Conservation (phyloP, 2,329 filamentous ascomycete species). For the Aspergillus ochraceus region DNA sequence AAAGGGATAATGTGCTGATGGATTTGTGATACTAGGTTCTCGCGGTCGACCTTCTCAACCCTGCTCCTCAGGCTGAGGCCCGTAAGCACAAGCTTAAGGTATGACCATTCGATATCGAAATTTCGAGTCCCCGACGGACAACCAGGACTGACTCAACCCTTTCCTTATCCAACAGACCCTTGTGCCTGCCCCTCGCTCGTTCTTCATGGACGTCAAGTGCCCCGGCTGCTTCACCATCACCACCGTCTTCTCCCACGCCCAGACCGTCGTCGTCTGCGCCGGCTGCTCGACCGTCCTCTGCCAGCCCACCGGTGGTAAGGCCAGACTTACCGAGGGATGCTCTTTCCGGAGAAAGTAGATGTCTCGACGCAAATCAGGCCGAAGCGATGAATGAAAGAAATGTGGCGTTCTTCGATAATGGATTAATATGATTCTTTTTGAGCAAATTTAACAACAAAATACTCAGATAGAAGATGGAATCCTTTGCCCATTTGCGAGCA, state of each 20-base stretch:
- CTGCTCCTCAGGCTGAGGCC: constrained; percentile 93
- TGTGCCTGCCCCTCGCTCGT: constrained; percentile 93
- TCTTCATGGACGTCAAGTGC: constrained; percentile 99
- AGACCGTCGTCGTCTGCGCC: constrained; percentile 99
- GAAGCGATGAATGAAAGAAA: constrained; percentile 34
- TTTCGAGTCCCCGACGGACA: background rate
- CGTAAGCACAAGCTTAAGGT: constrained; percentile 99
- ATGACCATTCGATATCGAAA: constrained; percentile 39
- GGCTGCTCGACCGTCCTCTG: constrained; percentile 99
- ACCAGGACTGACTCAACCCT: background rate
- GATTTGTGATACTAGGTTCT: constrained; percentile 71
- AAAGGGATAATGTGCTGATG: constrained; percentile 19
- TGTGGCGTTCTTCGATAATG: constrained; percentile 37
- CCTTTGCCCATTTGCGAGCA: constrained; percentile 40
- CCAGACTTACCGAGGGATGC: constrained; percentile 98
- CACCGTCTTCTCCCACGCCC: constrained; percentile 99
- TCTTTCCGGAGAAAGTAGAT: constrained; percentile 99
- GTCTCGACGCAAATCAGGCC: constrained; percentile 28
- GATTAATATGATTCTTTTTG: constrained; percentile 29
- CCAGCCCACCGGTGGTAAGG: constrained; percentile 99
- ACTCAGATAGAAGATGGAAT: constrained; percentile 53
- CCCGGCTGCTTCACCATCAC: constrained; percentile 99
- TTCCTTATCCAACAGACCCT: constrained; percentile 64
- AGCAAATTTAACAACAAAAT: constrained; percentile 16
- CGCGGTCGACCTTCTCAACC: constrained; percentile 99